Base-by-base conservation (phyloP, 2,329 filamentous ascomycete species). In the Neophaeococcomyces mojaviensis region DNA sequence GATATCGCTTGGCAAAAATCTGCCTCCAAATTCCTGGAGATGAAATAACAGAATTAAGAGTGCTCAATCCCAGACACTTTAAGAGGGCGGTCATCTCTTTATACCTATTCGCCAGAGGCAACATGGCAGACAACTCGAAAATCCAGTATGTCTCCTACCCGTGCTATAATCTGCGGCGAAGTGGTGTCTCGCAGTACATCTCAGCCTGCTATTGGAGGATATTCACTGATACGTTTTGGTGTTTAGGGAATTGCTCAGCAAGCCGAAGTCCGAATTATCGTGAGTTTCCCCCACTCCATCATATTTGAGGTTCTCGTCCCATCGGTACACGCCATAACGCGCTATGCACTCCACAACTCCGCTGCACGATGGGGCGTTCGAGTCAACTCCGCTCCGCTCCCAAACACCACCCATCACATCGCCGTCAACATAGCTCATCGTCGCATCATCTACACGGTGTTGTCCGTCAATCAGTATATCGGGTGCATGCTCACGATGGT, bases 251-350 rank as follows among this genome's bases (percentile, higher is more conserved):
- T 81, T 95, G 61, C 80, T 94, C 55, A 82, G 79, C 66, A 95
- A 95, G 77, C 82, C 87, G 55, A 86, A 88, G 69, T 81, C 77
- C 61, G 89, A 96, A 65, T 84, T 95, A 69, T 95, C 88, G 88
- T 94, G 81, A 59, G 84, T 77, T 32, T 35, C 49, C 37, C 34
- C 38, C 46, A 39, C 50, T 37, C 47, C 44, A 39, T 49, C 45
- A 26, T 7, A 37, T 44, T 51, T 46, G 41, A 40, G 31, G 41
- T 44, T 32, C 16, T 44, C n/a, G 26, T 37, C 19, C 20, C 41
- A 36, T 12, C 36, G 15, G 16, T 44, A 18, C 22, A 37, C 32
- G 15, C 15, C 22, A 18, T 35, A 3, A n/a, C 33, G 30, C 30
- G 19, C 33, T 16, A 28, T 55, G 49, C 40, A 48, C 49, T 49